Evolutionary conservation across 495 filamentous ascomycete genomes (phyloP).

Genomic region (Venustampulla echinocandica): DNA sequence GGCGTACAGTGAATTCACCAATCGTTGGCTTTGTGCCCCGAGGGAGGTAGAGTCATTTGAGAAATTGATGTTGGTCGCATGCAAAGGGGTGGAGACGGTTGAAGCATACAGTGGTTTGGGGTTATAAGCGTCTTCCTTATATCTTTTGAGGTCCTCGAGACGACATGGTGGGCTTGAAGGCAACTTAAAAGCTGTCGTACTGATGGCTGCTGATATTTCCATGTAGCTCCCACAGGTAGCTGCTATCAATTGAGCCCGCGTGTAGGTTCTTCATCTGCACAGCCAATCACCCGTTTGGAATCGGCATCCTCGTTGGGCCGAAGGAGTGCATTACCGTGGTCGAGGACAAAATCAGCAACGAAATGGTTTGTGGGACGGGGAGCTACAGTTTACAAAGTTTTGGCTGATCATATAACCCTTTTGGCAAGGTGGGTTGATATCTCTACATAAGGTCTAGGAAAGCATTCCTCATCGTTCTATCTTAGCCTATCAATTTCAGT

Average conservation of each 20-base stretch:
- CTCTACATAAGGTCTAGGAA: not conserved
- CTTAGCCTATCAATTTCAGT: not conserved
- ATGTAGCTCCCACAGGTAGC: not conserved
- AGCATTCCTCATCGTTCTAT: not conserved
- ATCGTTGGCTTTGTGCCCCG: not conserved
- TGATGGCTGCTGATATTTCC: not conserved
- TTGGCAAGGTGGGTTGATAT: not conserved
- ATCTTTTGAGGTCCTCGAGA: not conserved
- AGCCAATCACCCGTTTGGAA: not conserved
- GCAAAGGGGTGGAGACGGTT: not conserved
- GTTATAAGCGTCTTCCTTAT: not conserved
- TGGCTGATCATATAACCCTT: not conserved
- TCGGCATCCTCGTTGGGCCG: not conserved
- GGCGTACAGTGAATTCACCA: not conserved
- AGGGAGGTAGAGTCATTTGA: not conserved
- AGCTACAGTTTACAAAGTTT: not conserved
- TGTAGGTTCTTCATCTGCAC: not conserved
- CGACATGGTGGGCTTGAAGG: not conserved
- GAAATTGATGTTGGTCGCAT: not conserved
- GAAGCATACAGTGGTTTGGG: not conserved
- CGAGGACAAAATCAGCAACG: not conserved
- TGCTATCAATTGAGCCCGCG: not conserved
- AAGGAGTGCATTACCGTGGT: not conserved
- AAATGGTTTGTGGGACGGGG: not conserved
- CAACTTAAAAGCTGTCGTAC: not conserved